These are phyloP conservation scores for Hypoxylon intermedium DNA, from an alignment of 495 filamentous ascomycete species.

Conservation along the genomic window DNA sequence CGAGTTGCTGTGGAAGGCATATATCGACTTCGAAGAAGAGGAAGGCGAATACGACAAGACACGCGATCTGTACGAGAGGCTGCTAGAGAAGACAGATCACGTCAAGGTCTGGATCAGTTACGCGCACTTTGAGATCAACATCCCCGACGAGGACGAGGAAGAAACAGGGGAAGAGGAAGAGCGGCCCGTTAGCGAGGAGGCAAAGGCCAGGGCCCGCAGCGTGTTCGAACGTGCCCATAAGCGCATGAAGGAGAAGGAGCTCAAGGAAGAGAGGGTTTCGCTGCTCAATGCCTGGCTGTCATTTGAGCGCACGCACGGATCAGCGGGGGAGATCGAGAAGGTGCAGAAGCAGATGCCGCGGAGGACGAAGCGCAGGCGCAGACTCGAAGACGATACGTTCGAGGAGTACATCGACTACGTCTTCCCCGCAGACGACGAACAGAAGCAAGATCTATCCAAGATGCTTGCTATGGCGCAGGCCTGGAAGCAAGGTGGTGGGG, in stretches of 20 bases:
- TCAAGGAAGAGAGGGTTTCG: slow-evolving; percentile 91
- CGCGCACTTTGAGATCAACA: slow-evolving; percentile 94
- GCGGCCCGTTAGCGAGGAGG: slow-evolving; percentile 77
- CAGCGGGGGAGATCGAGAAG: slow-evolving; percentile 76
- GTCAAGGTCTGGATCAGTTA: slow-evolving; percentile 99
- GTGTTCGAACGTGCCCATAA: slow-evolving; percentile 88
- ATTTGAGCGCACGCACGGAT: slow-evolving; percentile 87
- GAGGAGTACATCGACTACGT: slow-evolving; percentile 98
- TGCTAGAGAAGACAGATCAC: slow-evolving; percentile 91
- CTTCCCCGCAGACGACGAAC: slow-evolving; percentile 95
- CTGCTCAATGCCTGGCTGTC: slow-evolving; percentile 89
- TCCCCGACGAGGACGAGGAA: slow-evolving; percentile 67
- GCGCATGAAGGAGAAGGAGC: slow-evolving; percentile 87
- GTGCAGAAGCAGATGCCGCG: slow-evolving; percentile 93
- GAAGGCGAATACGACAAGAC: slow-evolving; percentile 86
- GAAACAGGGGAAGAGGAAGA: slow-evolving; percentile 62
- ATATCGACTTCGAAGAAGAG: slow-evolving; percentile 97
- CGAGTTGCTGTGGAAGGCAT: slow-evolving; percentile 94
- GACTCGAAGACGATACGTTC: slow-evolving; percentile 91
- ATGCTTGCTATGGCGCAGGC: slow-evolving; percentile 82
- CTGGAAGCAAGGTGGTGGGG: slow-evolving; percentile 75
- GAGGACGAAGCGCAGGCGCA: slow-evolving; percentile 90
- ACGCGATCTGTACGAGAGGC: slow-evolving; percentile 84
- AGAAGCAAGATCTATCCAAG: slow-evolving; percentile 81
- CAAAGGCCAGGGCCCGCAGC: slow-evolving; percentile 78